Evolutionary conservation across 139 green algal genomes (phyloP).

Genomic region (Chlamydomonas incerta): DNA sequence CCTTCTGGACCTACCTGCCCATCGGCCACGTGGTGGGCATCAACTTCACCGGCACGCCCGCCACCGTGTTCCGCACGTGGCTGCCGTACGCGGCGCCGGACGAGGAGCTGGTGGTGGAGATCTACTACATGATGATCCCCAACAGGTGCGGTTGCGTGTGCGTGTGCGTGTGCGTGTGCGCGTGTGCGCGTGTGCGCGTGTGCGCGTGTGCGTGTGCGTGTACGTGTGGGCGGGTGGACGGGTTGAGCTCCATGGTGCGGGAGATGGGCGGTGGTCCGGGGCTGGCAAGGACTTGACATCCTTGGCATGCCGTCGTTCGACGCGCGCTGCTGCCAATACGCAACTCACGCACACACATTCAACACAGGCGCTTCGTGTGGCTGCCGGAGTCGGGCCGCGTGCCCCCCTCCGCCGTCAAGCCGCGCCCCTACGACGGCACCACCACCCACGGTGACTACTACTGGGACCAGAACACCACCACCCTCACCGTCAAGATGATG

Average conservation of each 20-base stretch:
- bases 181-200: no score
- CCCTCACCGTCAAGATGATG: constrained; percentile 52
- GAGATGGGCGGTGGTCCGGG: no score
- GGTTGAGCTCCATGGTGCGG: no score
- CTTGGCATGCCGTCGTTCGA: no score
- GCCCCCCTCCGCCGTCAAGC: not conserved
- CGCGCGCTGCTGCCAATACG: no score
- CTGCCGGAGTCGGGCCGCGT: constrained; percentile 6
- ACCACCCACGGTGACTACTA: constrained; percentile 36
- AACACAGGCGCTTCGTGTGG: constrained; percentile 2
- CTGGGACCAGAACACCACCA: constrained; percentile 51
- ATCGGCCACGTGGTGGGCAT: constrained; percentile 4
- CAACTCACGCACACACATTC: no score
- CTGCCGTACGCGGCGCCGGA: constrained; percentile 47
- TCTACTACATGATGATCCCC: constrained; percentile 46
- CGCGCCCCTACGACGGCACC: constrained; percentile 15
- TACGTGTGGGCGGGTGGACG: no score
- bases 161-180: no score
- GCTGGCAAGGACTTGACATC: no score
- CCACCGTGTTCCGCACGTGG: constrained; percentile 41
- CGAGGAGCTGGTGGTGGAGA: constrained; percentile 43
- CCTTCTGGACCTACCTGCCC: constrained; percentile 60
- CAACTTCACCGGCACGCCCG: constrained; percentile 58
- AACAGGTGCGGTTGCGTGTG: not conserved
- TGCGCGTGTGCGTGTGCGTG: no score